Conservation (phyloP, 441 rosid species). For the Bocquillonia castaneifolia region DNA sequence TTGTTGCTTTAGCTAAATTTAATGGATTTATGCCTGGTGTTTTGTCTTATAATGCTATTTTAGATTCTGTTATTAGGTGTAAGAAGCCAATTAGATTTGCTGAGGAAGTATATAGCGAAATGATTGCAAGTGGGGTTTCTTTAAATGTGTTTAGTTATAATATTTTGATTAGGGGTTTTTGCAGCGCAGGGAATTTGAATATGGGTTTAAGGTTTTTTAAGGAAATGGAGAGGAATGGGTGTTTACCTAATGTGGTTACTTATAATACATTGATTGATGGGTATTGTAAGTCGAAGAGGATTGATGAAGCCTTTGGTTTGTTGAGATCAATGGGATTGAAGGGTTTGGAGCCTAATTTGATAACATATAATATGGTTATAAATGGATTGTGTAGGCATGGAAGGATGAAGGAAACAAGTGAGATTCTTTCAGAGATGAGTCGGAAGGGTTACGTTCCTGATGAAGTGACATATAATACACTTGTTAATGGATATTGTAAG, state of each 20-base stretch:
- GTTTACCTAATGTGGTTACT: constrained; percentile 78
- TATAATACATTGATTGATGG: constrained; percentile 71
- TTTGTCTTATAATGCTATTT: constrained; percentile 70
- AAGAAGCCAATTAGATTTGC: constrained; percentile 42
- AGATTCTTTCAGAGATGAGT: constrained; percentile 55
- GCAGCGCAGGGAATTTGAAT: constrained; percentile 54
- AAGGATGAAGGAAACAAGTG: constrained; percentile 61
- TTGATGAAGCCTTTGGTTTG: constrained; percentile 53
- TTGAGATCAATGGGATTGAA: constrained; percentile 53
- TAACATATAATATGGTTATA: constrained; percentile 63
- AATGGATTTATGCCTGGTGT: constrained; percentile 88
- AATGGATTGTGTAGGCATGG: constrained; percentile 77
- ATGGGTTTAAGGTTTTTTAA: constrained; percentile 49
- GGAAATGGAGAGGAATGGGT: constrained; percentile 59
- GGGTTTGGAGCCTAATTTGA: constrained; percentile 71
- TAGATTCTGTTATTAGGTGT: constrained; percentile 66
- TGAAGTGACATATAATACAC: constrained; percentile 78
- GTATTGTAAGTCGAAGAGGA: constrained; percentile 50
- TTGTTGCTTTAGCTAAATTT: constrained; percentile 50
- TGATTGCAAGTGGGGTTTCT: constrained; percentile 50
- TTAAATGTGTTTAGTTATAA: constrained; percentile 79
- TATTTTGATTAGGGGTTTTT: constrained; percentile 75
- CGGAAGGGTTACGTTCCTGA: constrained; percentile 50
- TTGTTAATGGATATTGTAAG: constrained; percentile 70
- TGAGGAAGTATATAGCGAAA: constrained; percentile 51